Evolutionary conservation across 2,329 filamentous ascomycete species (phyloP).

Genomic region (Xylariaceae sp.): DNA sequence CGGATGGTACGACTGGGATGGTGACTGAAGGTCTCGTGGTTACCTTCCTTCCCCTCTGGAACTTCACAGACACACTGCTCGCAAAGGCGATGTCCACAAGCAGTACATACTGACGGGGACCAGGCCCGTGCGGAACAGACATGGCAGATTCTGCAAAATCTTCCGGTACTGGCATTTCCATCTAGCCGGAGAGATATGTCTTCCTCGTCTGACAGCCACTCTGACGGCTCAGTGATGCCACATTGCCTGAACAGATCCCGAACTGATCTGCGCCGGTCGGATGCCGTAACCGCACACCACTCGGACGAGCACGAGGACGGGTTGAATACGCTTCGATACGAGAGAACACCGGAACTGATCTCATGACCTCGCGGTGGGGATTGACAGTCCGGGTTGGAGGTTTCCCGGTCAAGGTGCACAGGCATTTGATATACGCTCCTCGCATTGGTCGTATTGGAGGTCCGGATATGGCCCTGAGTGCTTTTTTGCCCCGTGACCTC

Average conservation of each 20-base stretch:
- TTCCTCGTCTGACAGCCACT: constrained; percentile 39
- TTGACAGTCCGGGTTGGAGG: too few species aligned
- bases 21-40: constrained; percentile 14
- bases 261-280: constrained; percentile 32
- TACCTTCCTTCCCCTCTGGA: constrained; percentile 13
- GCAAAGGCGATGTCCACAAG: constrained; percentile 46
- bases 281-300: constrained; percentile 3
- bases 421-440: too few species aligned
- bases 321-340: too few species aligned
- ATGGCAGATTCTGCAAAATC: constrained; percentile 37
- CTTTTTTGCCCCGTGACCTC: too few species aligned
- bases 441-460: too few species aligned
- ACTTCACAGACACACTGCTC: constrained; percentile 35
- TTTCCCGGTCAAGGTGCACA: too few species aligned
- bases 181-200: constrained; percentile 22
- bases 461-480: too few species aligned
- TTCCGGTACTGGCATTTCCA: constrained; percentile 23
- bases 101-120: constrained; percentile 32
- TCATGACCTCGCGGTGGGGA: too few species aligned
- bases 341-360: too few species aligned
- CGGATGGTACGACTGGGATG: constrained; percentile 9
- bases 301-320: constrained; percentile 2
- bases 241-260: constrained; percentile 40
- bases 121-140: constrained; percentile 37
- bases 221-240: constrained; percentile 36